Evolutionary conservation across 1,284 basidiomycete genomes (phyloP), one percentile per base, ranked within the genome.

Genomic region (Rugosomyces carneus): DNA sequence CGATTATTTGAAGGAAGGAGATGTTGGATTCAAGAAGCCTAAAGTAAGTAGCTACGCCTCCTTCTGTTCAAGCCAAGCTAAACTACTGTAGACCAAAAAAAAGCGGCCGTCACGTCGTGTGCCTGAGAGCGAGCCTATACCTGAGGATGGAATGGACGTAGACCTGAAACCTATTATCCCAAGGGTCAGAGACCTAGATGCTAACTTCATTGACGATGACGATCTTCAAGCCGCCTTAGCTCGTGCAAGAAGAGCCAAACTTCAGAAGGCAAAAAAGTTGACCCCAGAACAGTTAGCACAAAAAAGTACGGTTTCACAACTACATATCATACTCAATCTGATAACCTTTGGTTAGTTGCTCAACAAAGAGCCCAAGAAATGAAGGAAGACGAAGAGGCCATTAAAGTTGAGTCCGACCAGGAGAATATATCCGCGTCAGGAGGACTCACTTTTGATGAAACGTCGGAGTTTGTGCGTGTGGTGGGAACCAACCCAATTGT

Each of bases 171-270:
- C 80, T 38, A 66, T 78, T 51, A 65, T 77, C 40, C 77, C 80
- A 50, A 73, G 80, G 54, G 68, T 69, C 56, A 72, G 83, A 57
- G 80, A 93, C 62, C 71, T 85, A 46, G 81, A 93, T 57, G 75
- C 76, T 51, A 95, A 97, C 68, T 89, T 98, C 64, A 86, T 99
- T 53, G 96, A 99, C 68, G 96, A 99, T 63, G 96, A 99, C 65
- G 96, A 99, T 60, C 76, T 99, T 31, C 93, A 97, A 72, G 90
- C 90, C 26, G 91, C 90, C 21, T 75, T 99, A 44, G 88, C 95
- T 19, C 80, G 89, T 15, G 82, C 90, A 48, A 76, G 96, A 48
- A 78, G 89, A 57, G 84, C 84, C 31, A 89, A 89, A 56, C 76
- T 91, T 2, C 83, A 83, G 61, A 90, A 87, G 62, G 66, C 75